phyloP scores from a whole-genome alignment of 768 basidiomycete species.

The Tephrocybe sp. region DNA sequence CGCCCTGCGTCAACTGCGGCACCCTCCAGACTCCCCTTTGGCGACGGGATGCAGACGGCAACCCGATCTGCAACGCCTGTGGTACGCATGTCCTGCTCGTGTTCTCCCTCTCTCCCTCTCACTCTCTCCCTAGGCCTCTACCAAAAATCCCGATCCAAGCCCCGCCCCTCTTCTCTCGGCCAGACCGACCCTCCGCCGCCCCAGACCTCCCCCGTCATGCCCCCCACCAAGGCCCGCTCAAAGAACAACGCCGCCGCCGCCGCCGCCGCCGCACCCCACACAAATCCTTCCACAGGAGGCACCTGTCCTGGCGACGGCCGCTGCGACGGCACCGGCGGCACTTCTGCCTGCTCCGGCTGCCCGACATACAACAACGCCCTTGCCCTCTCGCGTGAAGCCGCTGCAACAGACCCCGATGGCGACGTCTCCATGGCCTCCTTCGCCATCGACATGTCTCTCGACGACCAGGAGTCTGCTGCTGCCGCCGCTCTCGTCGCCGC shows the following conservation, averaged over 20 bases:
- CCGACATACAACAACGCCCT: conserved; percentile 93
- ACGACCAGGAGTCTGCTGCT: conserved; percentile 17
- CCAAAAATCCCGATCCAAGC: conserved; percentile 79
- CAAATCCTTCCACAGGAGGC: conserved; percentile 34
- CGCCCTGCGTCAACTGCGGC: conserved; percentile 72
- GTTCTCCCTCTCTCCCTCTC: conserved; percentile 8
- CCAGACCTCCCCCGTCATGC: conserved; percentile 7
- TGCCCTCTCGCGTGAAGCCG: conserved; percentile 35
- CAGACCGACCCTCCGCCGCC: conserved; percentile 32
- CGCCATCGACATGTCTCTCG: conserved; percentile 8
- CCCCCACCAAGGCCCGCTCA: conserved; percentile 9
- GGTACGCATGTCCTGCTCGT: conserved; percentile 40
- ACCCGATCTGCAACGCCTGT: conserved; percentile 87
- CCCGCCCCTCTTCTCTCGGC: conserved; percentile 64
- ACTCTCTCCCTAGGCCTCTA: conserved; percentile 61
- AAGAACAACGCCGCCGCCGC: conserved; percentile 1
- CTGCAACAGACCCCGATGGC: conserved; percentile 21
- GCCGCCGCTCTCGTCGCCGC: conserved; percentile 22
- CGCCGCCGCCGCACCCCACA: conserved; percentile 3
- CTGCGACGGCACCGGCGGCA: conserved; percentile 97
- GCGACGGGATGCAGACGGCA: conserved; percentile 80
- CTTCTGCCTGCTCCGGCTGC: conserved; percentile 90
- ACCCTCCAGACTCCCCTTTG: conserved; percentile 81
- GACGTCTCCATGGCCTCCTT: conserved; percentile 16
- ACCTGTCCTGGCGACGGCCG: conserved; percentile 99